Conservation (phyloP, 805 yeast species). For the Candida alai region DNA sequence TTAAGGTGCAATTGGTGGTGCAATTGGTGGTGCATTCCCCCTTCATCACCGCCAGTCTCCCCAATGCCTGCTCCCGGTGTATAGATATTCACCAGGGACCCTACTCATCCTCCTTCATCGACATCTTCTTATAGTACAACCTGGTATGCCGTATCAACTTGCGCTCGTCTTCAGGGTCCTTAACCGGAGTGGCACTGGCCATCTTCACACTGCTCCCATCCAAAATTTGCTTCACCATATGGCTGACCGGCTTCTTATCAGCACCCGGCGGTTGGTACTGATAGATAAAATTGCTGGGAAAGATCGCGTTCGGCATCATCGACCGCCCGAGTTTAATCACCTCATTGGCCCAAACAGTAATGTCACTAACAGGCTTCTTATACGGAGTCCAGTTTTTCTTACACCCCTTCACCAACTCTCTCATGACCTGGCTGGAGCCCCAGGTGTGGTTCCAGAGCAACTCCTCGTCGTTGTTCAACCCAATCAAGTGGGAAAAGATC, state of each 20-base stretch:
- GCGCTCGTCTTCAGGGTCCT: conserved; percentile 28
- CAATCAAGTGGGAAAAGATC: conserved; percentile 72
- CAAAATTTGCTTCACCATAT: conserved; percentile 31
- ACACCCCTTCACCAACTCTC: conserved; percentile 66
- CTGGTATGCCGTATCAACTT: conserved; percentile 34
- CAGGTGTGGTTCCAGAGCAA: conserved; percentile 57
- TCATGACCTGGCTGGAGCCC: conserved; percentile 60
- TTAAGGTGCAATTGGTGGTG: too few relatives aligned
- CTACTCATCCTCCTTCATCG: conserved; percentile 4
- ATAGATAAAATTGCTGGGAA: conserved; percentile 36
- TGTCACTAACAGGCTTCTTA: conserved; percentile 48
- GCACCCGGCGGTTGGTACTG: conserved; percentile 13
- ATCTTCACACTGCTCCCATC: conserved; percentile 11
- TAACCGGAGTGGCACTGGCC: conserved; percentile 16
- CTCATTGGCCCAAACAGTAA: conserved; percentile 61
- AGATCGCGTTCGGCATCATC: conserved; percentile 52
- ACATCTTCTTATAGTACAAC: conserved; percentile 29
- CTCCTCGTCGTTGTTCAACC: conserved; percentile 48
- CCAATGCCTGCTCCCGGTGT: not conserved
- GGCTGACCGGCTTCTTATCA: conserved; percentile 17
- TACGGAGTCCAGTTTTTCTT: conserved; percentile 60
- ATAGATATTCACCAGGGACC: not conserved
- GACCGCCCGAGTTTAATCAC: conserved; percentile 59
- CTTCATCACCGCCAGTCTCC: too few relatives aligned
- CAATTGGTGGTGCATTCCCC: too few relatives aligned